Conservation (phyloP, 345 rosid species). For the Erysimum cheiranthoides region DNA sequence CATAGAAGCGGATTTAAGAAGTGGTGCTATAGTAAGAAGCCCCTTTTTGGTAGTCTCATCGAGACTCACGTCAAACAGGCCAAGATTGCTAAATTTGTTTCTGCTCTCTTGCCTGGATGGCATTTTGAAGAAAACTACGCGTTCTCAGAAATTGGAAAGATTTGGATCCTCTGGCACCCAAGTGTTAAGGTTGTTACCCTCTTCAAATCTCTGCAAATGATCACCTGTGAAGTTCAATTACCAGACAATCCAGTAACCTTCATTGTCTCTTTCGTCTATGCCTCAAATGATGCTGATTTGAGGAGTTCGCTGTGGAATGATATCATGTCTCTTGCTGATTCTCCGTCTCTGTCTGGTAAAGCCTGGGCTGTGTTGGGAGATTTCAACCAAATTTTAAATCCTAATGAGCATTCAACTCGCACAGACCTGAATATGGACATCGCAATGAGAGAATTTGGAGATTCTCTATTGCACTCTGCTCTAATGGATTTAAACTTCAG, state of each 20-base stretch:
- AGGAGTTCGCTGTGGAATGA: no score
- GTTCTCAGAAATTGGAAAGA: not conserved
- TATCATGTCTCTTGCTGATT: no score
- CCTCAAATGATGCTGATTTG: no score
- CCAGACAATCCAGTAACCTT: not conserved
- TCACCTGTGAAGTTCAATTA: not conserved
- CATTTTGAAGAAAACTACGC: not conserved
- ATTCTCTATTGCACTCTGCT: no score
- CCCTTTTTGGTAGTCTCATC: not conserved
- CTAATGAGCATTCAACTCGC: no score
- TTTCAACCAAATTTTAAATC: no score
- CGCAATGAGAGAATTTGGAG: no score
- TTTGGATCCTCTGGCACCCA: not conserved
- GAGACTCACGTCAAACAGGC: not conserved
- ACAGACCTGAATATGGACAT: no score
- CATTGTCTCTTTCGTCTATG: no score
- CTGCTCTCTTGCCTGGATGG: not conserved
- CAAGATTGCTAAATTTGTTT: not conserved
- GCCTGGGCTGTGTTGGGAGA: no score
- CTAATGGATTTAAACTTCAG: no score
- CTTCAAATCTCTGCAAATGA: not conserved
- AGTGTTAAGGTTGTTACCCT: not conserved
- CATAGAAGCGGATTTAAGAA: not conserved
- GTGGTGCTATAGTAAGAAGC: not conserved
- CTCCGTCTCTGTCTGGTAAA: no score